Evolutionary conservation across 768 basidiomycete species (phyloP).

Genomic region (Lyophyllum decastes): DNA sequence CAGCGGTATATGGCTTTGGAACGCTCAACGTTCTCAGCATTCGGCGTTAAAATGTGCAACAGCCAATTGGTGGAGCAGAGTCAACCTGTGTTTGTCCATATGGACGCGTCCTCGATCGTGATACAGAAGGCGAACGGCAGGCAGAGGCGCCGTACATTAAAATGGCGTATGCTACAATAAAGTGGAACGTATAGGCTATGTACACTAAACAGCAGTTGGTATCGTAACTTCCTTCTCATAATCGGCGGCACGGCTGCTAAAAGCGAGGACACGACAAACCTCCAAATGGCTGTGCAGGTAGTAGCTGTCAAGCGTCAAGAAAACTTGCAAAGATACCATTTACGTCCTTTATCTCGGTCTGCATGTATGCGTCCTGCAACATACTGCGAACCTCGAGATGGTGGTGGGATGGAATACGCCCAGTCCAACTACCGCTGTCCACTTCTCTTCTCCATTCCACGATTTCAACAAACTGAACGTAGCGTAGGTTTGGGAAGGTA

Average conservation of each 20-base stretch:
- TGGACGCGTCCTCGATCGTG: background rate
- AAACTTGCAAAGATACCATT: constrained; percentile 1
- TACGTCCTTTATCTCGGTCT: constrained; percentile 3
- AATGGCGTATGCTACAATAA: too few relatives aligned
- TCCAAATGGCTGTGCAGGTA: background rate
- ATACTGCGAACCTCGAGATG: background rate
- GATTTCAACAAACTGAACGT: constrained; percentile 1
- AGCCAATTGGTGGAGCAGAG: background rate
- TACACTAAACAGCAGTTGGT: too few relatives aligned
- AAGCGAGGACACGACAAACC: too few relatives aligned
- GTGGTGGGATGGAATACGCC: background rate
- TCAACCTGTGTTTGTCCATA: background rate
- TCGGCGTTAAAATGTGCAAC: background rate
- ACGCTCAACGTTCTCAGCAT: constrained; percentile 7
- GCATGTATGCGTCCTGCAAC: background rate
- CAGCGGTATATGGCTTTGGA: background rate
- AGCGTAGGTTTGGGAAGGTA: constrained; percentile 14
- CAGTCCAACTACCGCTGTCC: constrained; percentile 3
- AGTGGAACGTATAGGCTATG: too few relatives aligned
- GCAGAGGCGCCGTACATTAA: too few relatives aligned
- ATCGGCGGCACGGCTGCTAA: too few relatives aligned
- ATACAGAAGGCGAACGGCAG: too few relatives aligned
- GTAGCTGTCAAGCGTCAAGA: background rate
- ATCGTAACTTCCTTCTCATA: too few relatives aligned
- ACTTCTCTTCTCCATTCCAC: constrained; percentile 9